These are phyloP conservation scores for barrel medic (Medicago truncatula) DNA, from an alignment of 306 rosid genomes.

Conservation along the genomic window MtrunA17r5.0-ANR NC_053042.1:48038001-48038500, in stretches of 20 bases:
- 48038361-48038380: constrained; percentile 49
- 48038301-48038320: constrained; percentile 68
- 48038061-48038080: too few relatives aligned
- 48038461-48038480: constrained; percentile 34
- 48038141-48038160: too few relatives aligned
- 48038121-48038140: too few relatives aligned
- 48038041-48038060: too few relatives aligned
- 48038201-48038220: too few relatives aligned
- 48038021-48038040: too few relatives aligned
- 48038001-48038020: too few relatives aligned
- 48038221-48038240: too few relatives aligned
- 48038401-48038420: constrained; percentile 51
- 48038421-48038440: constrained; percentile 50
- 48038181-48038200: too few relatives aligned
- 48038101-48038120: too few relatives aligned
- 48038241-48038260: constrained; percentile 11
- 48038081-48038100: too few relatives aligned
- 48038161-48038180: too few relatives aligned
- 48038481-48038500: constrained; percentile 54
- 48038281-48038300: constrained; percentile 38
- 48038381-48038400: constrained; percentile 39
- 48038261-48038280: constrained; percentile 2
- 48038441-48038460: constrained; percentile 34
- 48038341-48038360: constrained; percentile 74
- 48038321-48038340: constrained; percentile 81